Evolutionary conservation across 2,329 filamentous ascomycete species (phyloP), one percentile per base, ranked within the genome.

Genomic region (Rutstroemia sp.): DNA sequence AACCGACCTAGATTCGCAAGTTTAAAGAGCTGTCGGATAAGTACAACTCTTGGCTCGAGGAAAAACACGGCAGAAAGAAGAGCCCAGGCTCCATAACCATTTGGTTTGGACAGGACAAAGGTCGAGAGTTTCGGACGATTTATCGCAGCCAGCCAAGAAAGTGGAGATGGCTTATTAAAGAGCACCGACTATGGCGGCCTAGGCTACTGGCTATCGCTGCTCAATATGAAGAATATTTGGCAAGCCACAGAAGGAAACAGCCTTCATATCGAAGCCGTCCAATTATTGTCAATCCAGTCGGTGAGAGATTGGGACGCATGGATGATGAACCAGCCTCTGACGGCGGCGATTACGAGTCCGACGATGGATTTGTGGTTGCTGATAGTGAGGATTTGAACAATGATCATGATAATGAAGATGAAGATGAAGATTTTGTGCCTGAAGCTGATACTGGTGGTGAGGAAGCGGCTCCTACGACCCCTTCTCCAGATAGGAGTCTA

Each of bases 71-170:
- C 4, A 30, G 44, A 18, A 30, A 21, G 3, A 48, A 30, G 16
- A 41, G 52, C 25, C 44, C 44, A 14, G 52, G 44, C n/a, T 54
- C 52, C 7, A 54, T 48, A 25, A 18, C 5, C 3, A 54, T 54
- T 18, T 54, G 52, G 52, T 41, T 48, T n/a, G 52, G 44, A 9
- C 2, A 48, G 30, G 52, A 54, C 16, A 41, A 48, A 21, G 52
- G 52, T n/a, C 44, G 21, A 41, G 34, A 54, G 6, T 54, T 48
- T 19, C 30, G 52, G 3, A 16, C 12, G 16, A 30, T 54, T 6
- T 30, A 30, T 19, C 8, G 7, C 2, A 9, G 18, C 27, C n/a
- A 48, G 37, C 44, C 34, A 37, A 10, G 7, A 1, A 41, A 48
- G 16, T 54, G 52, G 44, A 48, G 21, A 7, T 30, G 21, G 34